Base-by-base conservation (phyloP, 2,329 filamentous ascomycete species). In the Tolypocladium album region DNA sequence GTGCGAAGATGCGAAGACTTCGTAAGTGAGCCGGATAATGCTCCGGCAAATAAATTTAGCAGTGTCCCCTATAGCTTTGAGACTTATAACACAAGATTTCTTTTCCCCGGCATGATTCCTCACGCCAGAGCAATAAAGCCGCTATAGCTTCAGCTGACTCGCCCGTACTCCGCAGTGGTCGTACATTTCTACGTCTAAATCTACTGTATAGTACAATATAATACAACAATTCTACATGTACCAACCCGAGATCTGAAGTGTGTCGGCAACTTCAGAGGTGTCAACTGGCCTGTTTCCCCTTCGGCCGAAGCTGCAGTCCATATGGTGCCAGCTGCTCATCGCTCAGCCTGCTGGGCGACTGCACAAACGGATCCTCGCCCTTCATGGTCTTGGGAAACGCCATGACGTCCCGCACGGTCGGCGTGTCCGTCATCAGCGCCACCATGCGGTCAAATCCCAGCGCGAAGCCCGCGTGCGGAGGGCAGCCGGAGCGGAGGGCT, bases 361-460 rank as follows among this genome's bases (percentile, higher is more conserved):
- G 86, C 3, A 96, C 90, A 73, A 96, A 83, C 60, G 85, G 74
- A 75, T 99, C 94, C 69, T 96, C 89, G 0, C 94, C 92, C 71
- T 87, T 92, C 62, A 91, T 92, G 63, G 85, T 92, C 79, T 99
- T 99, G 0, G 94, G 95, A 69, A 99, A 99, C 0, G 92, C 92
- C 73, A 99, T 97, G 1, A 99, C 93, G 75, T 99, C 93, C 61
- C 90, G 80, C 3, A 99, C 88, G 1, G 88, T 92, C 13, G 88
- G 81, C 39, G 83, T 87, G 1, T 87, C 88, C 27, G 88, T 83
- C 79, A 99, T 83, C 0, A 96, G 78, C 0, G 93, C 88, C 45
- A 94, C 81, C 56, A 99, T 74, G 4, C 94, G 82, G 72, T 99
- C 94, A 71, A 97, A 96, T 0, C 94, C 94, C 20, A 99, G 77